These are phyloP conservation scores for Coemansia sp. DNA, from an alignment of 192 early-diverging fungal species.

Conservation along the genomic window DNA sequence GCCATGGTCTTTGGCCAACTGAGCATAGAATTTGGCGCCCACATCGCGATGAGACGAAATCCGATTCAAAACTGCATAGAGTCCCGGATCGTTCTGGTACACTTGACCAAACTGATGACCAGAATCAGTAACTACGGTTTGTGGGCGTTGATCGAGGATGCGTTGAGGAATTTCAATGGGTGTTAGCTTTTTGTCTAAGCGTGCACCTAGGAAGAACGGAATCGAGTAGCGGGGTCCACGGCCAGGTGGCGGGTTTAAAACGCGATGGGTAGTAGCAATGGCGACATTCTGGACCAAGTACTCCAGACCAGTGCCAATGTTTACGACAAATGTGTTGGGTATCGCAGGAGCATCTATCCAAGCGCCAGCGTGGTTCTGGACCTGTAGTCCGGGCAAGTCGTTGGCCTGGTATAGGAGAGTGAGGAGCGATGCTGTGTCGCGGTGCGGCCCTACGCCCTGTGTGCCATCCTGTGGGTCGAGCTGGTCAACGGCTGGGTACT, in stretches of 20 bases:
- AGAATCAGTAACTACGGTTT: conserved; percentile 44
- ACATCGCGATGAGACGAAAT: conserved; percentile 47
- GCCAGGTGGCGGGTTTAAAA: conserved; percentile 56
- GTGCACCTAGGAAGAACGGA: conserved; percentile 61
- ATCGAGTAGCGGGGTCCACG: conserved; percentile 59
- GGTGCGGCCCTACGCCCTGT: conserved; percentile 61
- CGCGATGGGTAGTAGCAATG: conserved; percentile 63
- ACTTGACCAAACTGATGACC: conserved; percentile 27
- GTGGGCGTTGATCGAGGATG: conserved; percentile 15
- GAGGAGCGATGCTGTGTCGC: conserved; percentile 42
- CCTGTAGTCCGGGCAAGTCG: conserved; percentile 64
- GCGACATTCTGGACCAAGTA: conserved; percentile 56
- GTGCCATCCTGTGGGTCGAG: conserved; percentile 19
- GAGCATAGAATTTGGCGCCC: conserved; percentile 19
- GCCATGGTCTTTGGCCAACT: conserved; percentile 21
- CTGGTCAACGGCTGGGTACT: conserved; percentile 34
- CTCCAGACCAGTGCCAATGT: conserved; percentile 67
- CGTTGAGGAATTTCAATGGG: conserved; percentile 33
- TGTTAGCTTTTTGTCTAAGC: conserved; percentile 42
- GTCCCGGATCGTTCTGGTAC: conserved; percentile 13
- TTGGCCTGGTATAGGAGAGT: conserved; percentile 62
- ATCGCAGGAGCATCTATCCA: conserved; percentile 67
- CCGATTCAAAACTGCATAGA: conserved; percentile 31
- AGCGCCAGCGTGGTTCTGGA: conserved; percentile 60
- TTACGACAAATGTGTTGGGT: conserved; percentile 65